Conservation (phyloP, 345 rosid genomes). For the Pugionium cornutum region DNA sequence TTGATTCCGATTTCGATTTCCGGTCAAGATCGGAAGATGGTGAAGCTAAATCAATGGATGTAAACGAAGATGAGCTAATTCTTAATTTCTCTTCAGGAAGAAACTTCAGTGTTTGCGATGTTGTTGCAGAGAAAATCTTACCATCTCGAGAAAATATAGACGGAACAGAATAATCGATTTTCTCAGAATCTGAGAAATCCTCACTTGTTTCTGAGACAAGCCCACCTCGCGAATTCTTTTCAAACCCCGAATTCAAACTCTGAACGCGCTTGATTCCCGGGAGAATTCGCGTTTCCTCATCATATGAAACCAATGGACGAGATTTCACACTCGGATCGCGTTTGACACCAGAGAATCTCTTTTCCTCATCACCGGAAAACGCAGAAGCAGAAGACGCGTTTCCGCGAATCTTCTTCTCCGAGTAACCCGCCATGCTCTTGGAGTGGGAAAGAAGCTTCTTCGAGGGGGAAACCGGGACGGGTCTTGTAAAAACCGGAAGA, state of each 20-base stretch:
- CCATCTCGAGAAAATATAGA: slow-evolving; percentile 8
- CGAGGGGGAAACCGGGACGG: slow-evolving; percentile 34
- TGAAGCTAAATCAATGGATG: slow-evolving; percentile 11
- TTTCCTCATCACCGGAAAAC: slow-evolving; percentile 12
- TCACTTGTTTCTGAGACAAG: background rate
- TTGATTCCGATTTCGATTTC: slow-evolving; percentile 23
- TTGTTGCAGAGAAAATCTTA: background rate
- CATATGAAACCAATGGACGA: slow-evolving; percentile 15
- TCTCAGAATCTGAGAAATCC: background rate
- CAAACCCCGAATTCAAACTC: slow-evolving; percentile 4
- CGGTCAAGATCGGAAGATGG: slow-evolving; percentile 5
- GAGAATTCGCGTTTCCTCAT: slow-evolving; percentile 16
- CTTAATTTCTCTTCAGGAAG: slow-evolving; percentile 23
- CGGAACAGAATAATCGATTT: slow-evolving; percentile 11
- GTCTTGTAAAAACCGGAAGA: slow-evolving; percentile 43
- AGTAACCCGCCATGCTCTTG: slow-evolving; percentile 24
- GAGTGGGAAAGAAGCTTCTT: slow-evolving; percentile 20
- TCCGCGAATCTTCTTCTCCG: background rate
- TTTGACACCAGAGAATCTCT: slow-evolving; percentile 24
- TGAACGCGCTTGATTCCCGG: slow-evolving; percentile 1
- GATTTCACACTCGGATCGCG: slow-evolving; percentile 22
- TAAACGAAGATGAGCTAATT: slow-evolving; percentile 32
- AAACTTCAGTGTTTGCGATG: slow-evolving; percentile 24
- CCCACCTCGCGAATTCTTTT: too few species aligned
- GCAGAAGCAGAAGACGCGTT: slow-evolving; percentile 4